Percentiles rank a stretch among this genome's conserved stretches.
These are phyloP conservation scores for Solanum dulcamara DNA, from an alignment of 257 asterid species.

Conservation along the genomic window DNA sequence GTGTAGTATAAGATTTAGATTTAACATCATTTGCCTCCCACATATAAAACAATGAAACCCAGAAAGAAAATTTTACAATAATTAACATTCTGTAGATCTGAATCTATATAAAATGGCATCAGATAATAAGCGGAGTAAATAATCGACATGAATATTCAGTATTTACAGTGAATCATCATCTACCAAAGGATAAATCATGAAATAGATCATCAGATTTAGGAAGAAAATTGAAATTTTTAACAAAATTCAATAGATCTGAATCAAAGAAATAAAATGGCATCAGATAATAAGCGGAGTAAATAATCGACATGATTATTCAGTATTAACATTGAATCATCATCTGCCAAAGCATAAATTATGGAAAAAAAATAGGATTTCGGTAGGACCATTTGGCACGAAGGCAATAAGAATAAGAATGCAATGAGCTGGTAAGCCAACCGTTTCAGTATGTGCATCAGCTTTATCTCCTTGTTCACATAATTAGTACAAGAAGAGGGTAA, in stretches of 20 bases:
- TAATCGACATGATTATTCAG: slow-evolving; percentile 32
- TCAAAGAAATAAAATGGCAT: slow-evolving; percentile 20
- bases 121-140: slow-evolving; percentile 68
- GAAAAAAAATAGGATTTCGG: not conserved
- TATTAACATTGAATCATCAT: slow-evolving; percentile 38
- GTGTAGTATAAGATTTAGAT: slow-evolving; percentile 1
- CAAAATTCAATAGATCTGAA: not conserved
- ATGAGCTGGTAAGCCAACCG: slow-evolving; percentile 69
- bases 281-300: slow-evolving; percentile 77
- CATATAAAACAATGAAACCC: not conserved
- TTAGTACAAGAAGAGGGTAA: slow-evolving; percentile 52
- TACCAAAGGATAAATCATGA: not conserved
- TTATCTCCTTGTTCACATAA: slow-evolving; percentile 46
- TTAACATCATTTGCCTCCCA: slow-evolving; percentile 11
- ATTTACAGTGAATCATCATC: slow-evolving; percentile 41
- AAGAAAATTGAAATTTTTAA: not conserved
- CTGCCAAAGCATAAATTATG: not conserved
- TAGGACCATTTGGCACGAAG: not conserved
- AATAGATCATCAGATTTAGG: slow-evolving; percentile 9
- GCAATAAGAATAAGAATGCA: not conserved
- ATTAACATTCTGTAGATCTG: not conserved
- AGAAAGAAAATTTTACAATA: not conserved
- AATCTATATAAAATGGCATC: slow-evolving; percentile 29
- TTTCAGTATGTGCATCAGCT: slow-evolving; percentile 47
- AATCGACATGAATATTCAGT: slow-evolving; percentile 31